Conservation (phyloP, 2,329 filamentous ascomycete genomes). For the Diplodia scrobiculata region DNA sequence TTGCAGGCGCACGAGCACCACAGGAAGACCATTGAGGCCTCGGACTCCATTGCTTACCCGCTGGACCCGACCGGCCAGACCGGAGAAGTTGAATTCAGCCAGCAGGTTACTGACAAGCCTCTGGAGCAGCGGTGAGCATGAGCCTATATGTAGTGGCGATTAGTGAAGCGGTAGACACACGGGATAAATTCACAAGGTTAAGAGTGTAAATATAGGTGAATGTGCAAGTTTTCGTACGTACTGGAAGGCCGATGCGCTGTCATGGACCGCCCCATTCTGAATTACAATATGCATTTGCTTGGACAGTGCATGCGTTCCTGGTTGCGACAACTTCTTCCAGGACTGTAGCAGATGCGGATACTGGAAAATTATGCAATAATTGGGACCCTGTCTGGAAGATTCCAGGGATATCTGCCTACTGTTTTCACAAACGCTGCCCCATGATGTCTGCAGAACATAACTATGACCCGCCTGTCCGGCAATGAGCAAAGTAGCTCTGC, state of each 20-base stretch:
- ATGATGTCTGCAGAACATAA: slow-evolving; percentile 17
- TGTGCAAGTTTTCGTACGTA: neutral
- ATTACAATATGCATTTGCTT: neutral
- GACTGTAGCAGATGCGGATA: neutral
- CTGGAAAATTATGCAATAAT: slow-evolving; percentile 3
- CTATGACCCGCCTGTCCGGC: slow-evolving; percentile 6
- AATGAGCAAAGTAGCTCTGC: slow-evolving; percentile 21
- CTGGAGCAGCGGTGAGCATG: slow-evolving; percentile 60
- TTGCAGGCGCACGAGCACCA: slow-evolving; percentile 87
- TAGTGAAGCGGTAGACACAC: neutral
- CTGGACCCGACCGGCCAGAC: slow-evolving; percentile 63
- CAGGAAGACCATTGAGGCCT: slow-evolving; percentile 78
- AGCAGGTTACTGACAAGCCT: slow-evolving; percentile 61
- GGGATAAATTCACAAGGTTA: neutral
- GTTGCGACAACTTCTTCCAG: neutral
- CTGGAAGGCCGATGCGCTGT: neutral
- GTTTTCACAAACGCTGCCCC: slow-evolving; percentile 20
- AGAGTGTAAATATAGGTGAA: slow-evolving; percentile 24
- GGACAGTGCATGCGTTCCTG: neutral
- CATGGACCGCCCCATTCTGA: neutral
- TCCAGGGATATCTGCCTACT: slow-evolving; percentile 24
- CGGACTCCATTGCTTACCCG: slow-evolving; percentile 79
- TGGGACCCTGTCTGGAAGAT: slow-evolving; percentile 9
- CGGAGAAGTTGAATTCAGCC: slow-evolving; percentile 61
- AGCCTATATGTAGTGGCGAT: neutral